Conservation (phyloP, 495 filamentous ascomycete species). For the Hypoxylon cercidicola region DNA sequence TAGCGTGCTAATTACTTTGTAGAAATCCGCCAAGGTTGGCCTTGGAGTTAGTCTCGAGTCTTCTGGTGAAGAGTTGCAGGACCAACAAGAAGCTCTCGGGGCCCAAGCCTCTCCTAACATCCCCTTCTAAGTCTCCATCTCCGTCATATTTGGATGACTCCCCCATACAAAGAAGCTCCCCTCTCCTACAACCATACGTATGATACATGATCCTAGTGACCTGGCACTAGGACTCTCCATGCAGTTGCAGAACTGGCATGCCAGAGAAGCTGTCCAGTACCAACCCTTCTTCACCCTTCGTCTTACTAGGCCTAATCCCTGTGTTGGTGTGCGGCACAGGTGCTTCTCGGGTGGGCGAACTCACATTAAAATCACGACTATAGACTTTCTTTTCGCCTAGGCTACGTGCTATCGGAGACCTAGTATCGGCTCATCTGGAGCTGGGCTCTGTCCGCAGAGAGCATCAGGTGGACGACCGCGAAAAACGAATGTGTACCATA, state of each 20-base stretch:
- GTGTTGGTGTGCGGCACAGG: conserved; percentile 23
- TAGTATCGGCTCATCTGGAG: conserved; percentile 21
- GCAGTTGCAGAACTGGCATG: conserved; percentile 13
- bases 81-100: conserved; percentile 77
- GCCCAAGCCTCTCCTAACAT: conserved; percentile 61
- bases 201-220: conserved; percentile 29
- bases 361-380: conserved; percentile 35
- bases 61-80: conserved; percentile 87
- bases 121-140: conserved; percentile 60
- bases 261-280: conserved; percentile 23
- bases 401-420: conserved; percentile 22
- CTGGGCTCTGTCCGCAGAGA: conserved; percentile 21
- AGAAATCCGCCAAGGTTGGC: conserved; percentile 96
- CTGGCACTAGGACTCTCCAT: conserved; percentile 11
- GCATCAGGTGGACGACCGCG: conserved; percentile 29
- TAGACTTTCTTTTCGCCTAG: conserved; percentile 41
- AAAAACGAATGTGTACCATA: conserved; percentile 46
- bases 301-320: conserved; percentile 38
- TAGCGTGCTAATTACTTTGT: conserved; percentile 41
- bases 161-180: conserved; percentile 38
- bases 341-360: conserved; percentile 23
- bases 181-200: conserved; percentile 30
- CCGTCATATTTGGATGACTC: conserved; percentile 36
- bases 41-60: conserved; percentile 94
- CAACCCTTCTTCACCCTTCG: conserved; percentile 27